Conservation (phyloP, 177 flowering plant genomes). For the Vitis hybrid region DNA sequence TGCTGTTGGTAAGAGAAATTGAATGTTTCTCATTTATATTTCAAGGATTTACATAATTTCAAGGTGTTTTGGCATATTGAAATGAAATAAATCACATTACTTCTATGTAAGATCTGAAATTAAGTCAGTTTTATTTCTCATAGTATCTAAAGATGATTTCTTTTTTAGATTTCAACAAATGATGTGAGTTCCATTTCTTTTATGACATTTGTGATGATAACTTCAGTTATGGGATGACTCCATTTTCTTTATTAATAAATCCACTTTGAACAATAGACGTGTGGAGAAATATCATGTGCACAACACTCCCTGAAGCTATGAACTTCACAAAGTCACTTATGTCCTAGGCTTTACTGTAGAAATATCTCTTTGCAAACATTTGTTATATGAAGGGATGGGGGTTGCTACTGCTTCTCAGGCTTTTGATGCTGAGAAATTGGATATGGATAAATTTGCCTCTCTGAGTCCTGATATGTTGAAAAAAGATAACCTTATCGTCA, state of each 20-base stretch:
- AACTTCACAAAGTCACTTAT: conserved; percentile 8
- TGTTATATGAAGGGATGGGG: conserved; percentile 59
- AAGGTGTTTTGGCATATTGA: background rate
- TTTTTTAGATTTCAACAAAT: conserved; percentile 1
- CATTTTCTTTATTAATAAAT: background rate
- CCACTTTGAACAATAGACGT: background rate
- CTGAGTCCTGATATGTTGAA: conserved; percentile 40
- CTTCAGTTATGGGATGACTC: background rate
- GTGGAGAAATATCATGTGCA: too few relatives aligned
- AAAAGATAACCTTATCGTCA: conserved; percentile 49
- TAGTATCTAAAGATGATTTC: background rate
- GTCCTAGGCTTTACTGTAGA: conserved; percentile 35
- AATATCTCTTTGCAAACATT: conserved; percentile 56
- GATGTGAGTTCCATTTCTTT: background rate
- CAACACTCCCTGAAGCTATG: background rate
- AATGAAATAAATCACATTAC: background rate
- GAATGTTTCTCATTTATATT: background rate
- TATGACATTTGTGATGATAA: background rate
- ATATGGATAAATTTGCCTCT: conserved; percentile 36
- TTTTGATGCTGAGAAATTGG: conserved; percentile 58
- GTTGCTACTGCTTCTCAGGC: conserved; percentile 55
- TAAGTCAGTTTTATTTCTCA: background rate
- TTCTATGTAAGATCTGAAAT: too few relatives aligned
- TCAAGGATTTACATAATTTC: too few relatives aligned
- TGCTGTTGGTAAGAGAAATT: conserved; percentile 54